A percentile compares a stretch with the other conserved stretches of the same genome.
Conservation (phyloP, 2,329 filamentous ascomycete genomes). For the Curvularia sp. region DNA sequence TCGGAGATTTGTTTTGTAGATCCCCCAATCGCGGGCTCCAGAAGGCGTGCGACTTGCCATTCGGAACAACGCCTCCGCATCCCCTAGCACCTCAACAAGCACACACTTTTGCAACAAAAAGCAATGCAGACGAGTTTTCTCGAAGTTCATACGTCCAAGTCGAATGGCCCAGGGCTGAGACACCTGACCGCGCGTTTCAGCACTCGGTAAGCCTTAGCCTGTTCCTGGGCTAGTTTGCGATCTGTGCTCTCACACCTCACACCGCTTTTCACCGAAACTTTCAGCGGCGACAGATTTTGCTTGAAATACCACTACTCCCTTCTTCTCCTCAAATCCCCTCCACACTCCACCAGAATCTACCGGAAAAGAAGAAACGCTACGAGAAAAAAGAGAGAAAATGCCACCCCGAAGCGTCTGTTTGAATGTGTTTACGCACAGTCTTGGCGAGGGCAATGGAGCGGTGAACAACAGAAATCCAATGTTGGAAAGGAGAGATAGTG, state of each 20-base stretch:
- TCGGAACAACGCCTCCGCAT: constrained; percentile 2
- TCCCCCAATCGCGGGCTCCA: constrained; percentile 4
- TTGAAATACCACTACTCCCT: constrained; percentile 35
- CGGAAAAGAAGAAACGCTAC: constrained; percentile 21
- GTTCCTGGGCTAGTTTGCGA: constrained; percentile 38
- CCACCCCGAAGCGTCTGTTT: constrained; percentile 48
- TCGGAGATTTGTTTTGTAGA: constrained; percentile 19
- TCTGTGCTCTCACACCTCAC: constrained; percentile 48
- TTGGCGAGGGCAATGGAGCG: constrained; percentile 39
- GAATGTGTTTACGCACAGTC: constrained; percentile 48
- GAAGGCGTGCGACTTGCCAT: constrained; percentile 4
- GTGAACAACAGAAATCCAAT: constrained; percentile 35
- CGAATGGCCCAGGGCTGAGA: constrained; percentile 29
- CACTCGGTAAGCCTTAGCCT: constrained; percentile 40
- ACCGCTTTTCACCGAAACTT: constrained; percentile 48
- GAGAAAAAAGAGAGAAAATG: constrained; percentile 35
- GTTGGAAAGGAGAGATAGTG: constrained; percentile 40
- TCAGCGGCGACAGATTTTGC: constrained; percentile 33
- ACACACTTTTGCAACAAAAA: constrained; percentile 6
- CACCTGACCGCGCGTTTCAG: constrained; percentile 45
- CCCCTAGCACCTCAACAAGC: constrained; percentile 10
- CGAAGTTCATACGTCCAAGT: constrained; percentile 9
- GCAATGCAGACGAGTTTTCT: background rate
- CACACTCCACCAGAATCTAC: constrained; percentile 16
- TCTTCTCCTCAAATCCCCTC: constrained; percentile 14